Evolutionary conservation across 179 eudicot species (phyloP), one percentile per base, ranked within the genome.

Genomic region (Pouteria campechiana): DNA sequence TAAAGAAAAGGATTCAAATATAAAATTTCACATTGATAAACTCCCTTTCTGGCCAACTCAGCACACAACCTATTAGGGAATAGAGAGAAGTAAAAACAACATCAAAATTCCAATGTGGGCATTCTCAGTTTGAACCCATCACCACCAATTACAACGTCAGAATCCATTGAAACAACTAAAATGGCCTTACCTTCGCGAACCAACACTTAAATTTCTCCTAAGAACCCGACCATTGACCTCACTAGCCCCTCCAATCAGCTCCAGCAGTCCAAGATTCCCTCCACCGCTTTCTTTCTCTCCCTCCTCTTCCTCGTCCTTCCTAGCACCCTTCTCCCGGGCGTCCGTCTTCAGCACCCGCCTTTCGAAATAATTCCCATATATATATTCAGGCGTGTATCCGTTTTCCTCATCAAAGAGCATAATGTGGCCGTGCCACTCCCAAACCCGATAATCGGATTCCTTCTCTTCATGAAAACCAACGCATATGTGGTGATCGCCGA

Each of bases 361-460:
- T 71, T 86, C 94, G 42, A 90, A 90, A 59, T 90, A 82, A 82
- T 86, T 90, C 48, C 98, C 96, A 48, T 90, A 90, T 8, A 86
- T 77, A 70, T 90, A 90, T 77, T 90, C 96, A 1, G 83, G 94
- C 3, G 74, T 56, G 45, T 76, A 90, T 37, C 92, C 98, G 32
- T 74, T 68, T 22, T 82, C 85, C 33, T 82, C 96, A 60, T 90
- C 95, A 50, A 85, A 86, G 69, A 90, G 11, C 98, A 90, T 90
- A 0, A 85, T 58, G 68, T 90, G 98, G 0, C 95, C 98, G 23
- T 90, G 98, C 95, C 98, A 90, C 63, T 90, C 95, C 95, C 98
- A 90, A 31, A 90, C 98, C 56, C 98, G 77, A 37, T 85, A 85
- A 41, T 78, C 86, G 31, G 95, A 76, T 13, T 65, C 93, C 0